Percentiles rank a stretch among this genome's conserved stretches.
Conservation (phyloP, 345 rosid species). For the Rhodamnia rubescens region DNA sequence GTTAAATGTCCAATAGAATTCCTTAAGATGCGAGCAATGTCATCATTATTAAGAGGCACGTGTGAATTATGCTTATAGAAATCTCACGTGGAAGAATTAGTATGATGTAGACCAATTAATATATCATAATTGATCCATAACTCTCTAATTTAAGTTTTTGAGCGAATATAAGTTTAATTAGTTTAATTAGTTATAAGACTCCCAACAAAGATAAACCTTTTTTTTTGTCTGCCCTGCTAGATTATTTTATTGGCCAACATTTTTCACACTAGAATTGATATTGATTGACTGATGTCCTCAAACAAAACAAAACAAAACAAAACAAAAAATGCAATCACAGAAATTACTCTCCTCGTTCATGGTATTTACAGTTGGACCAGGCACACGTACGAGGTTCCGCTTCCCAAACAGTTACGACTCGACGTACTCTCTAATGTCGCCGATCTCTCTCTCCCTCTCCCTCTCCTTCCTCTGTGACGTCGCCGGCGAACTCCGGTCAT, state of each 20-base stretch:
- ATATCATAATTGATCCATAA: too few species aligned
- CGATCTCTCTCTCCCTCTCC: not conserved
- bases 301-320: not conserved
- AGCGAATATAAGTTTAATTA: too few species aligned
- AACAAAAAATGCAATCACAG: not conserved
- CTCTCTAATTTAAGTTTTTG: too few species aligned
- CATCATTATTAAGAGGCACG: too few species aligned
- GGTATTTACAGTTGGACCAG: not conserved
- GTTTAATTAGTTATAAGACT: too few species aligned
- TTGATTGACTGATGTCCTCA: not conserved
- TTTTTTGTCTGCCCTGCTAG: not conserved
- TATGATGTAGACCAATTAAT: too few species aligned
- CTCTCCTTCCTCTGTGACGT: not conserved
- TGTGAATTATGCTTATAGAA: too few species aligned
- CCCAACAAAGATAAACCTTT: not conserved
- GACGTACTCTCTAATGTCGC: not conserved
- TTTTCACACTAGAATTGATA: not conserved
- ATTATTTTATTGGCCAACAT: not conserved
- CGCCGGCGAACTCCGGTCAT: not conserved
- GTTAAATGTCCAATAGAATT: not conserved
- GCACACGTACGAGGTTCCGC: not conserved
- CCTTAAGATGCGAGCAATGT: not conserved
- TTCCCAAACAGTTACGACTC: slow-evolving; percentile 10
- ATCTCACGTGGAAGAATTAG: too few species aligned
- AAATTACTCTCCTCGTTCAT: not conserved